Conservation (phyloP, 2,329 filamentous ascomycete species). For the Emmonsiellopsis sp. region DNA sequence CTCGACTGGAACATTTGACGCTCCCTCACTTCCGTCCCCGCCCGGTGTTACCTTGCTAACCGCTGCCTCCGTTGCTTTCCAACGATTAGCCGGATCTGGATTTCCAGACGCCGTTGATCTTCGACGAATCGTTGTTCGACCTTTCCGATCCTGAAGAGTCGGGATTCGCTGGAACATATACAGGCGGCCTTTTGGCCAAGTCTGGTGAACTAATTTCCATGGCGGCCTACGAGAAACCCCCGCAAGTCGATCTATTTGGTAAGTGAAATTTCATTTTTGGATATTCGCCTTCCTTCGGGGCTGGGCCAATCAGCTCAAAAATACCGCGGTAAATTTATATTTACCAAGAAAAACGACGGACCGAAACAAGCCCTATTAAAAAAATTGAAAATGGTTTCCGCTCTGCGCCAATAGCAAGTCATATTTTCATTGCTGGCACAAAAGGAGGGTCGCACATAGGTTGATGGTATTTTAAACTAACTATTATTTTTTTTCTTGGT, state of each 20-base stretch:
- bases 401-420: not conserved
- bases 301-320: not conserved
- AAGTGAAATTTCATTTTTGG: constrained; percentile 35
- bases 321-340: not conserved
- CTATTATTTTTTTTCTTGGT: constrained; percentile 2
- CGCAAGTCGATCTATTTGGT: constrained; percentile 74
- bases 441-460: not conserved
- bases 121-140: constrained; percentile 37
- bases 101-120: constrained; percentile 38
- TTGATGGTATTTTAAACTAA: constrained; percentile 5
- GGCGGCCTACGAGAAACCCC: constrained; percentile 72
- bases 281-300: not conserved
- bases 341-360: constrained; percentile 1
- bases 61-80: constrained; percentile 12
- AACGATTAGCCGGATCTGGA: constrained; percentile 32
- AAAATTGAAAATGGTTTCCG: not conserved
- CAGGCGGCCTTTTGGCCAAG: constrained; percentile 46
- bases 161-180: constrained; percentile 35
- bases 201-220: constrained; percentile 61
- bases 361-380: constrained; percentile 4
- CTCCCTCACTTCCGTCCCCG: not conserved
- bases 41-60: constrained; percentile 4
- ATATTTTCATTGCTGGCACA: not conserved
- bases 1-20: constrained; percentile 9
- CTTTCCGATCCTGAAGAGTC: constrained; percentile 38